These are phyloP conservation scores for Microbotryum lychnidis-dioicae DNA, from an alignment of 1,284 basidiomycete species.

Conservation along the genomic window DNA sequence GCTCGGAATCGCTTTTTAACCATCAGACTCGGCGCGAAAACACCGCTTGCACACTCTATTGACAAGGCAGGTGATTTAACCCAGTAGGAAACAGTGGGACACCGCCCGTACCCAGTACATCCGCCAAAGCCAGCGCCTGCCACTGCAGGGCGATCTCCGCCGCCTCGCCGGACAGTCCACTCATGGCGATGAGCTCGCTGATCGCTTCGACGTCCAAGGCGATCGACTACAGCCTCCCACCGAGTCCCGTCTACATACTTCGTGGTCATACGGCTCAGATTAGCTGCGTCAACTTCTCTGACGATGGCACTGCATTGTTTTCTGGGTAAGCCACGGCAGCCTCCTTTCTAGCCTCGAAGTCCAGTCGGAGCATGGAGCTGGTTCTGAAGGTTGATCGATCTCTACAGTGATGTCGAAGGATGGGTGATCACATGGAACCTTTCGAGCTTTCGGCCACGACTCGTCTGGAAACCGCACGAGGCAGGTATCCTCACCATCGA, in stretches of 20 bases:
- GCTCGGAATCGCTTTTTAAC: too few species aligned
- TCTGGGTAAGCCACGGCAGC: constrained; percentile 16
- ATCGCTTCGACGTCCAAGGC: constrained; percentile 1
- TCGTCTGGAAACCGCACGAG: constrained; percentile 27
- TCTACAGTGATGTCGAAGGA: constrained; percentile 27
- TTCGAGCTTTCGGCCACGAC: constrained; percentile 16
- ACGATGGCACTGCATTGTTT: constrained; percentile 7
- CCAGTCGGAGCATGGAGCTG: not conserved
- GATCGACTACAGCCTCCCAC: not conserved
- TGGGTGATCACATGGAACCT: constrained; percentile 31
- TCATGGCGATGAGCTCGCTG: too few species aligned
- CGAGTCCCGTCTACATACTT: constrained; percentile 26
- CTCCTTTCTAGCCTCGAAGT: not conserved
- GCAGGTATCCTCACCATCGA: constrained; percentile 26
- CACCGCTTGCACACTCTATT: too few species aligned
- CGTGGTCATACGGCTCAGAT: constrained; percentile 26
- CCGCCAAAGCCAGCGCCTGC: too few species aligned
- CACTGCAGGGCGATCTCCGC: too few species aligned
- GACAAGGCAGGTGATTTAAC: too few species aligned
- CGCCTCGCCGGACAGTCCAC: too few species aligned
- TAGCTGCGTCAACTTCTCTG: constrained; percentile 17
- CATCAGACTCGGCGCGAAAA: too few species aligned
- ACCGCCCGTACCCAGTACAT: too few species aligned
- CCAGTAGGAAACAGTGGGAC: too few species aligned
- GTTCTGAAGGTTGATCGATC: not conserved